Percentiles rank a stretch among this genome's conserved stretches.
phyloP scores from a whole-genome alignment of 177 flowering plant species.

The Telopea speciosissima region DNA sequence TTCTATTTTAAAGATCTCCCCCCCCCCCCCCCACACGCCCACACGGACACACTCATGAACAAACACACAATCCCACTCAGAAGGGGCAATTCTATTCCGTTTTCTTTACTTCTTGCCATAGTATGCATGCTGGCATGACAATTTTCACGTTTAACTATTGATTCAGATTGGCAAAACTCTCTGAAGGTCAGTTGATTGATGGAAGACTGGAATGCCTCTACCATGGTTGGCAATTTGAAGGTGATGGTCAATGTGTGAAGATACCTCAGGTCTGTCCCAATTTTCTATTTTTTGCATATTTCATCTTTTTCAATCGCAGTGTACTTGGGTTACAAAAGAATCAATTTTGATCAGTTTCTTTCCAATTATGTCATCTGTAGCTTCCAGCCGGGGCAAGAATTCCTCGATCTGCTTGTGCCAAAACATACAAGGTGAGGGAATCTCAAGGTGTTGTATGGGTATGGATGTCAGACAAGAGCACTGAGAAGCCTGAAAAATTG shows the following conservation, averaged over 20 bases:
- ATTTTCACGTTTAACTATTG: not conserved
- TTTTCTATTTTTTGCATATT: not conserved
- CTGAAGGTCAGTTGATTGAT: conserved; percentile 85
- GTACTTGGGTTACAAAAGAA: not conserved
- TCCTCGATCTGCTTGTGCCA: conserved; percentile 69
- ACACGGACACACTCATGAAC: too few relatives aligned
- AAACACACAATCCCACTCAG: not conserved
- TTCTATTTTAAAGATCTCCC: too few relatives aligned
- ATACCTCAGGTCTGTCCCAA: conserved; percentile 73
- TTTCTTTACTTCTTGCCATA: not conserved
- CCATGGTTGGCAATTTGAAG: conserved; percentile 95
- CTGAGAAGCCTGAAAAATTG: conserved; percentile 48
- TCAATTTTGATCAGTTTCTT: conserved; percentile 8
- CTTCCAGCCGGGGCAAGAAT: conserved; percentile 77
- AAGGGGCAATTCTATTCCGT: not conserved
- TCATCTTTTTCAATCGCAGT: not conserved
- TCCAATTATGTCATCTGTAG: conserved; percentile 26
- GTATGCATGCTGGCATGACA: not conserved
- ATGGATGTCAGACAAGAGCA: conserved; percentile 87
- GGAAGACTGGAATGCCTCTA: conserved; percentile 87
- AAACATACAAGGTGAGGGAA: conserved; percentile 64
- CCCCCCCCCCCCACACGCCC: too few relatives aligned
- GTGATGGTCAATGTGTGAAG: conserved; percentile 72
- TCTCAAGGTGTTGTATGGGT: conserved; percentile 97
- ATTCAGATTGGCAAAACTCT: conserved; percentile 79